A percentile compares a stretch with the other conserved stretches of the same genome.
phyloP scores from a whole-genome alignment of 352 stramenopile genomes.

The Aphanomyces euteiches region DNA sequence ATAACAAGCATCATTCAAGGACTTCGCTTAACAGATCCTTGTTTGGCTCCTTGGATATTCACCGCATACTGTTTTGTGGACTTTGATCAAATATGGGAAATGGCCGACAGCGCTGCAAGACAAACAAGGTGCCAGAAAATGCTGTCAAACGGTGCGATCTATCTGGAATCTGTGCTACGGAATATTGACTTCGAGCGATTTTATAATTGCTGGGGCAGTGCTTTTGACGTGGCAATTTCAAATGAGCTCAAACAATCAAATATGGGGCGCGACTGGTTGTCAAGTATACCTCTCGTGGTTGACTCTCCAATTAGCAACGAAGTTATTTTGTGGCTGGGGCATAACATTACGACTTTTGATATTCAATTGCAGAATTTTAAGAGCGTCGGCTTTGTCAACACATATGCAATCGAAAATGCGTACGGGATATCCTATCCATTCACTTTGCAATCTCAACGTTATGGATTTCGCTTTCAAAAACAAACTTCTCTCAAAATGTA shows the following conservation, averaged over 20 bases:
- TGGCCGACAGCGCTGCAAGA: constrained; percentile 1
- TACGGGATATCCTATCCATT: neutral
- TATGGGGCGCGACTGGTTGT: constrained; percentile 90
- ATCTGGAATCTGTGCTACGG: constrained; percentile 10
- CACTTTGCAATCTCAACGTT: neutral
- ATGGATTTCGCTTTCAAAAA: neutral
- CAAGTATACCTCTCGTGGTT: neutral
- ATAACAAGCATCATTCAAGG: neutral
- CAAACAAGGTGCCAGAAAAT: constrained; percentile 19
- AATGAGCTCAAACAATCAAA: neutral
- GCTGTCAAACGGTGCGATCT: constrained; percentile 13
- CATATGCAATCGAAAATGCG: constrained; percentile 16
- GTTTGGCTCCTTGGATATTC: constrained; percentile 16
- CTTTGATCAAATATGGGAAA: constrained; percentile 1
- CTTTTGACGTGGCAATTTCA: constrained; percentile 2
- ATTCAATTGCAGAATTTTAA: constrained; percentile 16
- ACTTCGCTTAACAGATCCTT: constrained; percentile 3
- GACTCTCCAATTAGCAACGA: neutral
- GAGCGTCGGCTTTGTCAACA: constrained; percentile 6
- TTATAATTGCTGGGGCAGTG: neutral
- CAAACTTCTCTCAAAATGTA: constrained; percentile 25
- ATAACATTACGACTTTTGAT: neutral
- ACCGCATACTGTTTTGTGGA: constrained; percentile 24
- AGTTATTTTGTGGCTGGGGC: neutral
- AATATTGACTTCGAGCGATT: constrained; percentile 9